Conservation (phyloP, 2,329 filamentous ascomycete species). For the Paradendryphiella salina region DNA sequence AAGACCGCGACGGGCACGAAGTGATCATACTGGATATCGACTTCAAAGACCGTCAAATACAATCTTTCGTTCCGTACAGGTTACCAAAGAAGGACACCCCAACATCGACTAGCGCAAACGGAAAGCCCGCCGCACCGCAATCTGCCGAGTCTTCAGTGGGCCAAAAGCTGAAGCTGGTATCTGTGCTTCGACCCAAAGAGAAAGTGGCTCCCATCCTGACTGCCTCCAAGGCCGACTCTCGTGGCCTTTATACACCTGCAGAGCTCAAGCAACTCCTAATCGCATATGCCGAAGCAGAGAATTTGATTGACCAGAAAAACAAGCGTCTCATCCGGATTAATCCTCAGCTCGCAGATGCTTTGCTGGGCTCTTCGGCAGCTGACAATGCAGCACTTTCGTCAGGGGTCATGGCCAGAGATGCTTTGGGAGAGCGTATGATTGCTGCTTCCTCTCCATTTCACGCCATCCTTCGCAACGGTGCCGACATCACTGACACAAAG, state of each 20-base stretch:
- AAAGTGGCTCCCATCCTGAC: conserved; percentile 62
- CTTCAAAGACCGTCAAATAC: conserved; percentile 60
- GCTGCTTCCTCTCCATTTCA: conserved; percentile 61
- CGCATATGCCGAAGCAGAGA: conserved; percentile 62
- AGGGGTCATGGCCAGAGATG: conserved; percentile 62
- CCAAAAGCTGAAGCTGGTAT: conserved; percentile 56
- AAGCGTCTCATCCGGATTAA: conserved; percentile 65
- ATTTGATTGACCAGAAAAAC: conserved; percentile 60
- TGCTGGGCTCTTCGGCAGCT: conserved; percentile 58
- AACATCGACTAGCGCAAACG: conserved; percentile 37
- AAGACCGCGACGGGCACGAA: conserved; percentile 67
- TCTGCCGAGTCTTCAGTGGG: conserved; percentile 50
- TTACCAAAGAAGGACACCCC: conserved; percentile 60
- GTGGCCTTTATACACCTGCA: conserved; percentile 61
- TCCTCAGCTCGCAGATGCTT: conserved; percentile 64
- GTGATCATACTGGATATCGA: conserved; percentile 67
- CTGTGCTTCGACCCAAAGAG: conserved; percentile 60
- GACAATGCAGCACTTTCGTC: conserved; percentile 62
- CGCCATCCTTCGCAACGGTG: conserved; percentile 57
- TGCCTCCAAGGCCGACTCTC: conserved; percentile 54
- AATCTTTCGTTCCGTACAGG: conserved; percentile 64
- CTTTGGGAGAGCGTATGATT: conserved; percentile 62
- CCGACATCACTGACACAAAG: conserved; percentile 52
- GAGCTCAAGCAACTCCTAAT: conserved; percentile 63
- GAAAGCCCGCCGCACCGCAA: conserved; percentile 48